Percentiles rank a stretch among this genome's conserved stretches.
phyloP scores from a whole-genome alignment of 371 early-diverging fungal species.

The Chytridium lagenaria region DNA sequence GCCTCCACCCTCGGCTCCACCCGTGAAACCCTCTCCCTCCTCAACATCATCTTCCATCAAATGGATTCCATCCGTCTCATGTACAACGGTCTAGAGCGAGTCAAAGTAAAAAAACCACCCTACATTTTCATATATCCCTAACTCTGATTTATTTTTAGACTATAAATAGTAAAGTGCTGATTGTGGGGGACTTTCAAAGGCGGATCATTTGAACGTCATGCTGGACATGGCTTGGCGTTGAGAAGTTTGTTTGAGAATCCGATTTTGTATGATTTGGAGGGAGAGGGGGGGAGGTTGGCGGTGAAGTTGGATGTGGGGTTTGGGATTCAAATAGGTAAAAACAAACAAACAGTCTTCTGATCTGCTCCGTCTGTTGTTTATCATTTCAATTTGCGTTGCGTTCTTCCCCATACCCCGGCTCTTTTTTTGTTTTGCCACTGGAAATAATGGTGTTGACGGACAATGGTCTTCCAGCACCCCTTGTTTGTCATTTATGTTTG shows the following conservation, averaged over 20 bases:
- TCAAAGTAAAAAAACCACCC: constrained; percentile 38
- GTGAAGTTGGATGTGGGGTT: constrained; percentile 41
- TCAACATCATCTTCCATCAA: constrained; percentile 49
- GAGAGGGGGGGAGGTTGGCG: not conserved
- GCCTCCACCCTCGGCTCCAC: constrained; percentile 38
- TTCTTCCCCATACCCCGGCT: no score
- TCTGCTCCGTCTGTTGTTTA: not conserved
- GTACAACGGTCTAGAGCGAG: constrained; percentile 41
- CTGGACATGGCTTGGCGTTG: constrained; percentile 46
- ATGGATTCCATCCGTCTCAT: constrained; percentile 42
- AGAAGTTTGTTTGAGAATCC: constrained; percentile 29
- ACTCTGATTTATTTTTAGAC: constrained; percentile 32
- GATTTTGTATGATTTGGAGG: constrained; percentile 19
- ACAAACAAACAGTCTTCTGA: no score
- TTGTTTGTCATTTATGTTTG: no score
- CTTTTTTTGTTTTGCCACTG: no score
- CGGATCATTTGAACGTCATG: constrained; percentile 34
- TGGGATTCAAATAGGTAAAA: constrained; percentile 45
- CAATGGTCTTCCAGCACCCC: no score
- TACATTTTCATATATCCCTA: not conserved
- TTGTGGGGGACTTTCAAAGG: constrained; percentile 46
- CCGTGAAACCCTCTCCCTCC: constrained; percentile 36
- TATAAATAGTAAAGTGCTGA: constrained; percentile 48
- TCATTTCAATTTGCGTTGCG: no score
- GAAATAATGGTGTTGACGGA: no score